A percentile compares a stretch with the other conserved stretches of the same genome.
phyloP scores from a whole-genome alignment of 176 grass and related monocot species.

The Triticum monococcum region DNA sequence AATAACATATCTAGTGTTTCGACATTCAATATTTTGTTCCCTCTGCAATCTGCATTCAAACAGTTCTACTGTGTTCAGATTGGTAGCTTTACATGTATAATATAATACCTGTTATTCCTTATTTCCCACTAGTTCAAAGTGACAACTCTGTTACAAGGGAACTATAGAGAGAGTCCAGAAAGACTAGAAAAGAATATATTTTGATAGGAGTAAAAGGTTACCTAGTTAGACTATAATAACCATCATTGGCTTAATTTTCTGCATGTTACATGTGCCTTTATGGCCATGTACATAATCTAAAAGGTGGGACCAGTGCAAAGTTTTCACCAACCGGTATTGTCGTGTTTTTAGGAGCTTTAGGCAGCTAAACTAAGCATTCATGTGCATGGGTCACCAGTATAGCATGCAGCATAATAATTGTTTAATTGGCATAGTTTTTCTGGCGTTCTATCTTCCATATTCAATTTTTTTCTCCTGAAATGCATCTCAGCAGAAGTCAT shows the following conservation, averaged over 20 bases:
- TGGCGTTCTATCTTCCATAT: slow-evolving; percentile 12
- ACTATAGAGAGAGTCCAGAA: neutral
- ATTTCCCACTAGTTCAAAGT: slow-evolving; percentile 1
- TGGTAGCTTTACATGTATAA: slow-evolving; percentile 14
- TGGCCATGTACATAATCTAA: slow-evolving; percentile 5
- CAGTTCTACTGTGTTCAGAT: neutral
- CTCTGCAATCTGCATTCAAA: slow-evolving; percentile 25
- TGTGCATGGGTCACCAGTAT: slow-evolving; percentile 14
- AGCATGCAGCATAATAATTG: neutral
- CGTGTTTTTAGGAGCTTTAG: neutral
- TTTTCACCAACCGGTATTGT: neutral
- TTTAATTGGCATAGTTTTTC: slow-evolving; percentile 25
- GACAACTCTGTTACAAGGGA: neutral
- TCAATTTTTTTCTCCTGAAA: slow-evolving; percentile 24
- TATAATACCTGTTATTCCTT: neutral
- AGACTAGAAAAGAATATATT: neutral
- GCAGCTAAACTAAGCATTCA: slow-evolving; percentile 13
- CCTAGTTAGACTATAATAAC: neutral
- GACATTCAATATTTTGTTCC: slow-evolving; percentile 6
- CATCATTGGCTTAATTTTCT: neutral
- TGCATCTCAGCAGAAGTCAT: slow-evolving; percentile 11
- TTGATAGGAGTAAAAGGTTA: neutral
- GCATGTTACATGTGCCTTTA: neutral
- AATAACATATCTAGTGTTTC: neutral
- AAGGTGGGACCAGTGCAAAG: neutral